Conservation (phyloP, 2,329 filamentous ascomycete species). For the Colletotrichum sansevieriae region DNA sequence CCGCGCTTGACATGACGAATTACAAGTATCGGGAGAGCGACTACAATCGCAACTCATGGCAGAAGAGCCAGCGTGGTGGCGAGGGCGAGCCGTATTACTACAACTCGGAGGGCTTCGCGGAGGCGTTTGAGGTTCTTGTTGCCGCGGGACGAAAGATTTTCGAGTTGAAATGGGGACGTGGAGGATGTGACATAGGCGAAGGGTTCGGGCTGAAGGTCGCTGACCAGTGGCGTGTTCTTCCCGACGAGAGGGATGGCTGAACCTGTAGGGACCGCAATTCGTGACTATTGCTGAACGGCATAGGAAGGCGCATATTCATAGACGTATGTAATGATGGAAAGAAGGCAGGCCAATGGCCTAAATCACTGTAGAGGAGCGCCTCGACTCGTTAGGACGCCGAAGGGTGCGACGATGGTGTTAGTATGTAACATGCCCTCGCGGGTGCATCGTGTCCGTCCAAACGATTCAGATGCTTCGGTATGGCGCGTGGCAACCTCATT, state of each 20-base stretch:
- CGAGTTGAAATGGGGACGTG: constrained; percentile 60
- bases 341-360: too few relatives aligned
- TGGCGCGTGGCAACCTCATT: too few relatives aligned
- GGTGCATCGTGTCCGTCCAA: too few relatives aligned
- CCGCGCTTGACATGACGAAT: constrained; percentile 52
- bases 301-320: too few relatives aligned
- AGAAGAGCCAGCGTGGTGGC: constrained; percentile 63
- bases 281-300: too few relatives aligned
- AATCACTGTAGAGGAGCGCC: too few relatives aligned
- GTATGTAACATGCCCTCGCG: too few relatives aligned
- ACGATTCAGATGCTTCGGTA: too few relatives aligned
- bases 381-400: too few relatives aligned
- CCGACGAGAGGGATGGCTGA: constrained; percentile 45
- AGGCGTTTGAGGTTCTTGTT: constrained; percentile 59
- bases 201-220: constrained; percentile 53
- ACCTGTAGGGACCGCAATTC: not conserved
- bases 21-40: constrained; percentile 55
- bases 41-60: constrained; percentile 65
- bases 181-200: constrained; percentile 56
- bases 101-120: constrained; percentile 58
- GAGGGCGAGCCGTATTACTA: constrained; percentile 67
- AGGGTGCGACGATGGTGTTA: too few relatives aligned
- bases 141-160: constrained; percentile 59
- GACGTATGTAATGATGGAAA: too few relatives aligned
- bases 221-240: constrained; percentile 62